A percentile compares a stretch with the other conserved stretches of the same genome.
These are phyloP conservation scores for Heritiera littoralis DNA, from an alignment of 345 rosid genomes.

Conservation along the genomic window DNA sequence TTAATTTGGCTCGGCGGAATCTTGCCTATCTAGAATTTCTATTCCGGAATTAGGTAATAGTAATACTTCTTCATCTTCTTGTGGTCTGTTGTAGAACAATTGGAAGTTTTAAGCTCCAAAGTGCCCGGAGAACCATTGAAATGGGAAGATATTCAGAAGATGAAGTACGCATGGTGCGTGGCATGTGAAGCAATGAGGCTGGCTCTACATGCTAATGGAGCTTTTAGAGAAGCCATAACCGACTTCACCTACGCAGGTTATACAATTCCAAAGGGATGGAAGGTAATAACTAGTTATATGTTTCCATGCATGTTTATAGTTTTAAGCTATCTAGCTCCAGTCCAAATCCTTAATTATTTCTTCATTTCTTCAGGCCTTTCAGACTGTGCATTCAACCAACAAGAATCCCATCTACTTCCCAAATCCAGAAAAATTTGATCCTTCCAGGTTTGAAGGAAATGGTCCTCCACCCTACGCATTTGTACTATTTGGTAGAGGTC, in stretches of 20 bases:
- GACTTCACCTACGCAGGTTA: slow-evolving; percentile 29
- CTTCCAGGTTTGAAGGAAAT: too few species aligned
- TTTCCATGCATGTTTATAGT: too few species aligned
- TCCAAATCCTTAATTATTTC: too few species aligned
- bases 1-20: not conserved
- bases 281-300: slow-evolving; percentile 16
- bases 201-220: slow-evolving; percentile 28
- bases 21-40: too few species aligned
- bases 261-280: slow-evolving; percentile 40
- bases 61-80: not conserved
- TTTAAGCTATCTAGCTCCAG: too few species aligned
- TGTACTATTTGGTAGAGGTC: too few species aligned
- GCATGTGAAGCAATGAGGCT: slow-evolving; percentile 31
- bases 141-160: slow-evolving; percentile 36
- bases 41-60: not conserved
- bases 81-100: slow-evolving; percentile 21
- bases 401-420: too few species aligned
- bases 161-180: slow-evolving; percentile 34
- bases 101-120: slow-evolving; percentile 26
- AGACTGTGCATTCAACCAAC: too few species aligned
- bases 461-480: too few species aligned
- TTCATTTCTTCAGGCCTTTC: too few species aligned
- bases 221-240: slow-evolving; percentile 32
- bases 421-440: too few species aligned
- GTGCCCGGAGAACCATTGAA: slow-evolving; percentile 21